Evolutionary conservation across 768 basidiomycete species (phyloP).

Genomic region (Pholiota molesta): DNA sequence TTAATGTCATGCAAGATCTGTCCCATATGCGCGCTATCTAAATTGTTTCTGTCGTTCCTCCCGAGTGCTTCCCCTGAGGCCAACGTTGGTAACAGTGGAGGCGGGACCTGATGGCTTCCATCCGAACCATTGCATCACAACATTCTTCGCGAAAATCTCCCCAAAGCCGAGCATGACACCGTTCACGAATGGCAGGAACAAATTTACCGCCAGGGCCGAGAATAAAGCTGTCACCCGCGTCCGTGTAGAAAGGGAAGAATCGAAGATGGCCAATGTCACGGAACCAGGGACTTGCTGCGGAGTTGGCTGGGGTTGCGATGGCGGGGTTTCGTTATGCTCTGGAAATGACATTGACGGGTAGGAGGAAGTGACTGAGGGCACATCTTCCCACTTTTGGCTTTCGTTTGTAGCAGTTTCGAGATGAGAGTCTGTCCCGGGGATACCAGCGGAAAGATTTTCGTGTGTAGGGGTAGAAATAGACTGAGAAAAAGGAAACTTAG

Average conservation of each 20-base stretch:
- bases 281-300: conserved; percentile 39
- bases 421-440: conserved; percentile 36
- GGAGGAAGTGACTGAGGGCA: conserved; percentile 63
- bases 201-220: conserved; percentile 80
- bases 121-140: conserved; percentile 60
- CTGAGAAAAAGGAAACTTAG: not conserved
- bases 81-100: conserved; percentile 40
- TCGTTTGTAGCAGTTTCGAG: conserved; percentile 40
- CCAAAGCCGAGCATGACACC: conserved; percentile 98
- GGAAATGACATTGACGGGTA: conserved; percentile 84
- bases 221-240: conserved; percentile 71
- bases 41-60: conserved; percentile 26
- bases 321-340: conserved; percentile 58
- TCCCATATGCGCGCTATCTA: conserved; percentile 2
- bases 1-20: not conserved
- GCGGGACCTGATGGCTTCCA: conserved; percentile 43
- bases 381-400: conserved; percentile 75
- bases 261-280: conserved; percentile 72
- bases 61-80: conserved; percentile 21
- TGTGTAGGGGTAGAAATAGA: conserved; percentile 1
- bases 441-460: conserved; percentile 11
- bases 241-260: conserved; percentile 62
- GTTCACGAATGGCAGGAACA: conserved; percentile 87
- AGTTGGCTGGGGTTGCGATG: conserved; percentile 26
- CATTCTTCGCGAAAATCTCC: conserved; percentile 86